Percentiles rank a stretch among this genome's conserved stretches.
phyloP scores from a whole-genome alignment of 257 asterid genomes.

The Solanum corneliomulleri region DNA sequence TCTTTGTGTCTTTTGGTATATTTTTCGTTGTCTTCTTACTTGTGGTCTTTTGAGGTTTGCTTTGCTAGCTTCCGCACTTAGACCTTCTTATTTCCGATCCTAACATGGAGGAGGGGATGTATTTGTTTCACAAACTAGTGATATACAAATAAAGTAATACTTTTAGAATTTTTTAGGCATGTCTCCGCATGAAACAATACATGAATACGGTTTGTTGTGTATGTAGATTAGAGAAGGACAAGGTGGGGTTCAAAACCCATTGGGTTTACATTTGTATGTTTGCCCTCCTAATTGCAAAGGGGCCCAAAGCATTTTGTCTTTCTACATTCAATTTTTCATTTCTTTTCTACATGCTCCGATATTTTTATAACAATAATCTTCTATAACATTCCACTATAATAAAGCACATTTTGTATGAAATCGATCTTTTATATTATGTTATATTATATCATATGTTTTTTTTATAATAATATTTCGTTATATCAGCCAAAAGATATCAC shows the following conservation, averaged over 20 bases:
- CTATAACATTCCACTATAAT: no score
- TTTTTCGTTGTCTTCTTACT: no score
- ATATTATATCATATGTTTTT: no score
- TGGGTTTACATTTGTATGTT: background rate
- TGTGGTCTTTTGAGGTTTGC: no score
- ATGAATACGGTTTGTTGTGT: background rate
- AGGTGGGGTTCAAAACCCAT: background rate
- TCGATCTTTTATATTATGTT: no score
- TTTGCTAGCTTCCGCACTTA: no score
- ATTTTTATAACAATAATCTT: no score
- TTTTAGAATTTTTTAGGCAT: background rate
- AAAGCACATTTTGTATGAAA: no score
- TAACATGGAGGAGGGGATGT: no score
- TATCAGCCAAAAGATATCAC: background rate
- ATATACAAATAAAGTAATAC: background rate
- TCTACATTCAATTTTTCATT: background rate
- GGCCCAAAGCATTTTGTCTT: background rate
- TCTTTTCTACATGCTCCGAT: fast-evolving
- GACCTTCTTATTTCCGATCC: no score
- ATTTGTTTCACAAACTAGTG: background rate
- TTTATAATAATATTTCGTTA: no score
- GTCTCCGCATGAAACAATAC: background rate
- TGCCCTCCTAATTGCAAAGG: background rate
- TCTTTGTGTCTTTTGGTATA: no score
- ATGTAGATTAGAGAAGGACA: background rate